A percentile compares a stretch with the other conserved stretches of the same genome.
phyloP scores from a whole-genome alignment of 1,284 basidiomycete species.

The Austropuccinia psidii region DNA sequence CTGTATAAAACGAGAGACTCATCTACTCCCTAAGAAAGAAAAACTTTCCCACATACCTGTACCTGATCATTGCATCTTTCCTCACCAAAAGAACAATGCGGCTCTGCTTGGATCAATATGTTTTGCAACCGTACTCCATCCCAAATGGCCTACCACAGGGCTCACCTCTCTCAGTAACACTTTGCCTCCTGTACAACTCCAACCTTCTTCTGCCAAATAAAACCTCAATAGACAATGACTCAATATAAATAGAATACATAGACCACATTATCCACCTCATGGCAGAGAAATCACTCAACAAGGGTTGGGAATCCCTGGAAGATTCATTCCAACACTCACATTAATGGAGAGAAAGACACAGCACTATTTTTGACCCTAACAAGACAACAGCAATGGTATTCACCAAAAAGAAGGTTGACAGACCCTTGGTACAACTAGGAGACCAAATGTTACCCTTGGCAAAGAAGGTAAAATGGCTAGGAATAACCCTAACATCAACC shows the following conservation, averaged over 20 bases:
- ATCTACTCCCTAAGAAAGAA: background rate
- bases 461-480: background rate
- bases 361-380: constrained; percentile 14
- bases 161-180: background rate
- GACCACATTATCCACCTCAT: background rate
- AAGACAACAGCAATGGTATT: background rate
- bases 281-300: background rate
- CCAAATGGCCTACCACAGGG: background rate
- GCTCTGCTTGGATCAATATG: background rate
- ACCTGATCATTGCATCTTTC: too few species aligned
- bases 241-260: background rate
- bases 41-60: background rate
- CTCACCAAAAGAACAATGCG: background rate
- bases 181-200: background rate
- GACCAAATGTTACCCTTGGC: background rate
- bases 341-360: background rate
- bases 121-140: background rate
- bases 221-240: background rate
- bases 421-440: background rate
- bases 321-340: background rate
- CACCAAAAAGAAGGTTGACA: background rate
- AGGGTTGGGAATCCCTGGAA: background rate
- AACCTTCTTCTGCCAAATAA: background rate
- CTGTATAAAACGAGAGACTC: too few species aligned
- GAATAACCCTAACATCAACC: background rate